Base-by-base conservation (phyloP, 1,284 basidiomycete species). In the Boletus smithii region DNA sequence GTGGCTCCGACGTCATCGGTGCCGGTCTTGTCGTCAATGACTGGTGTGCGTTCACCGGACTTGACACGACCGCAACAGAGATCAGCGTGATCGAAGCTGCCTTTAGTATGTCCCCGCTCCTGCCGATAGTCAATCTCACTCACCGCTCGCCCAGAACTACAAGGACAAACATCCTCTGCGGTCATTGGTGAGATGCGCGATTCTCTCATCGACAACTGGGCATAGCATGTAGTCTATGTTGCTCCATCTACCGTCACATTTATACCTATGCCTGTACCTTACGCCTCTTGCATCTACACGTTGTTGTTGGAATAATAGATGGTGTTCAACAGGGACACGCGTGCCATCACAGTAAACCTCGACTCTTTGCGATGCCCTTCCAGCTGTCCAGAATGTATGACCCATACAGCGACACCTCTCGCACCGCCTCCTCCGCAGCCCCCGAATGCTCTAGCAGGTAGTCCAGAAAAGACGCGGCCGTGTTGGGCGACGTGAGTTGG, bases 21-120 rank as follows among this genome's bases (percentile, higher is more conserved):
- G 97, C 95, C 7, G 97, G 97, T 20, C 76, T 99, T 42, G 91
- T 99, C 48, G 97, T 98, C 51, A 99, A 99, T 65, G 95, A 99
- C 69, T 99, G 95, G 93, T 93, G 90, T 72, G 95, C 97, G 14
- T 99, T 99, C 70, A 92, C 91, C 24, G 94, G 94, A 33, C 77
- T 95, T 34, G 94, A 97, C 66, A 97, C 95, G 47, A 98, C 95
- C 18, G 97, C 97, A 16, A 98, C 95, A 44, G 97, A 99, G 72
- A 91, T 98, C 67, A 91, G 87, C 60, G 97, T 99, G 42, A 97
- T 99, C 58, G 97, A 99, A 69, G 93, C 94, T 30, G 81, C 93
- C 30, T 99, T 99, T 80, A 95, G 91, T 92, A 60, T 62, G 89
- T 77, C 23, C 16, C 31, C 22, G 14, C 45, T n/a, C 51, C 23